These are phyloP conservation scores for Furcasterigmium furcatum DNA, from an alignment of 2,329 filamentous ascomycete species.

Conservation along the genomic window DNA sequence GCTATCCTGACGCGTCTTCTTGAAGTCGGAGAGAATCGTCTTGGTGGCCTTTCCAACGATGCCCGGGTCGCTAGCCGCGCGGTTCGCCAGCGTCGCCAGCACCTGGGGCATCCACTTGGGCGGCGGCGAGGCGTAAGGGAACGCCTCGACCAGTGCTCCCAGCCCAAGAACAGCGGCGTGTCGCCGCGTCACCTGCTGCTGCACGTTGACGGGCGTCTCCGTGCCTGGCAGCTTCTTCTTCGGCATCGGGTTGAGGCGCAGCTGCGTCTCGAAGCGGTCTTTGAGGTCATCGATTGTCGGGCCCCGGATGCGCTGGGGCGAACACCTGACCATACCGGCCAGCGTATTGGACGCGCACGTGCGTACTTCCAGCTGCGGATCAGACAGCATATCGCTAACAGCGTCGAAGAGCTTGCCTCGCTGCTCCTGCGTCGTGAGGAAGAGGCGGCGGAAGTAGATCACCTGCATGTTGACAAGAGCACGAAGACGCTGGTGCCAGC, in stretches of 20 bases:
- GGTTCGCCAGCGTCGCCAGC: slow-evolving; percentile 77
- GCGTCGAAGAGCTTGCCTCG: slow-evolving; percentile 82
- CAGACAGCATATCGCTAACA: slow-evolving; percentile 92
- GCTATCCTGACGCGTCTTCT: slow-evolving; percentile 98
- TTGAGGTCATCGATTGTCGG: slow-evolving; percentile 75
- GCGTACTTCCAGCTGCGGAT: slow-evolving; percentile 89
- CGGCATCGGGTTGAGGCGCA: slow-evolving; percentile 84
- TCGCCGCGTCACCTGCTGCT: slow-evolving; percentile 74
- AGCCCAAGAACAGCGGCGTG: slow-evolving; percentile 91
- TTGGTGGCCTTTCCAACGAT: slow-evolving; percentile 96
- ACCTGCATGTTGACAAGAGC: slow-evolving; percentile 98
- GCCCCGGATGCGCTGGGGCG: slow-evolving; percentile 74
- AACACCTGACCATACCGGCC: slow-evolving; percentile 97
- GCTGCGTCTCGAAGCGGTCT: slow-evolving; percentile 71
- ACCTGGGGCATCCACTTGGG: slow-evolving; percentile 93
- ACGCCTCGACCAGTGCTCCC: slow-evolving; percentile 88
- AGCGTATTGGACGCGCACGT: slow-evolving; percentile 89
- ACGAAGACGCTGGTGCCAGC: slow-evolving; percentile 93
- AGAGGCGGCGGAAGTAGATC: slow-evolving; percentile 94
- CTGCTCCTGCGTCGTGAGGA: slow-evolving; percentile 73
- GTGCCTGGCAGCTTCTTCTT: slow-evolving; percentile 64
- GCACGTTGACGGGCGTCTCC: slow-evolving; percentile 67
- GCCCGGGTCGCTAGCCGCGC: slow-evolving; percentile 83
- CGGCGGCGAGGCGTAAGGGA: slow-evolving; percentile 92
- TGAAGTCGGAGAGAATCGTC: slow-evolving; percentile 91